Evolutionary conservation across 1,284 basidiomycete species (phyloP), one percentile per base, ranked within the genome.

Genomic region (Cystobasidium pallidum): DNA sequence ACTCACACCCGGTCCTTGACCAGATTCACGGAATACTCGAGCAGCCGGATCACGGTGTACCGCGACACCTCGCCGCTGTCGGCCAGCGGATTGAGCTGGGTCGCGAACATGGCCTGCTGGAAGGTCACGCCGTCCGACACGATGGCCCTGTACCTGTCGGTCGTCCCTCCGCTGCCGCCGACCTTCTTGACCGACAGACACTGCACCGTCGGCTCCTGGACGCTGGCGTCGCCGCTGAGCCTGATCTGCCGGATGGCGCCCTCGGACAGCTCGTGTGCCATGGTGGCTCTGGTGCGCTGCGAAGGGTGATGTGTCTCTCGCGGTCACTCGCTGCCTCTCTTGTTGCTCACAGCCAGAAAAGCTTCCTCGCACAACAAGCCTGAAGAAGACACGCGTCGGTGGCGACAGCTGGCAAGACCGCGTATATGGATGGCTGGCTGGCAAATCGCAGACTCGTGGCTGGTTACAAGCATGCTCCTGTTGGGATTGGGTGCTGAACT

Each of bases 41-140:
- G 88, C 51, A 97, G 82, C 63, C 86, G 85, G 65, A 91, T 86
- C 59, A 99, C 83, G 0, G 88, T 85, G 79, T 92, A 85, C 79
- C 90, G 91, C 61, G 84, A 82, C 58, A 99, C 84, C 11, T 84
- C 79, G n/a, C 88, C 86, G 0, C 87, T 84, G 28, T 89, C 85
- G 39, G 96, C 88, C 75, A 92, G 82, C 21, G 85, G 78, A 78
- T 97, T 97, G 65, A 94, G 85, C 80, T 94, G 91, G 0, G 94
- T 96, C 3, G 93, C 92, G 47, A 99, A 85, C 96, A 99, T 98
- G 36, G 91, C 89, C 81, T 95, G 94, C 65, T 91, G 84, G 79
- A 91, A 94, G 78, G 91, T 82, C 39, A 84, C 82, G 17, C 68
- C 55, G 28, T 52, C 68, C 34, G 68, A 71, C 36, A 71, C 39